Percentiles rank a stretch among this genome's conserved stretches.
Conservation (phyloP, 345 rosid genomes). For the Nasturtium officinale region DNA sequence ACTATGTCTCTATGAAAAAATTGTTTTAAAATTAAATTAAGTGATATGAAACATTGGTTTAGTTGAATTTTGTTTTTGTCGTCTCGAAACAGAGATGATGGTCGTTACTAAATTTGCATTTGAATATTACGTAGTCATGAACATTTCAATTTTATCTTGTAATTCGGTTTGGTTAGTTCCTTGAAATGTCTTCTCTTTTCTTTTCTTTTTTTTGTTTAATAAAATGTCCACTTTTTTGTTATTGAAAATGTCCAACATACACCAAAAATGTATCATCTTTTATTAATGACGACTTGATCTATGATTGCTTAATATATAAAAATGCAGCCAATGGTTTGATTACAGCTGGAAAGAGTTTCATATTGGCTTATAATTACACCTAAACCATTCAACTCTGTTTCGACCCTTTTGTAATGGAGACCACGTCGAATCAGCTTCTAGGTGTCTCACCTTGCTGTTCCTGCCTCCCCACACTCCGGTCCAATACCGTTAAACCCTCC, state of each 20-base stretch:
- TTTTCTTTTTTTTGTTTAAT: too few relatives aligned
- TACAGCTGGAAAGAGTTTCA: conserved; percentile 10
- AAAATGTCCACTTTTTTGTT: not conserved
- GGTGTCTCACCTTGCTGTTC: conserved; percentile 46
- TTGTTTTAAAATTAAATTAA: not conserved
- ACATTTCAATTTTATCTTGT: too few relatives aligned
- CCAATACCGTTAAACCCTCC: conserved; percentile 40
- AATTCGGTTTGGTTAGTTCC: not conserved
- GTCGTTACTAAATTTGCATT: not conserved
- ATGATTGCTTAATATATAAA: not conserved
- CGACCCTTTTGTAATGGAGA: conserved; percentile 25
- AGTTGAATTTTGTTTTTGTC: not conserved
- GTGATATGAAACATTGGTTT: not conserved
- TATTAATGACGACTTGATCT: conserved; percentile 13
- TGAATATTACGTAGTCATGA: not conserved
- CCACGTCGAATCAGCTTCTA: conserved; percentile 35
- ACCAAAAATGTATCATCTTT: not conserved
- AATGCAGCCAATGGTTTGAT: conserved; percentile 9
- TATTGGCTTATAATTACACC: conserved; percentile 13
- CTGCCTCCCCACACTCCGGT: conserved; percentile 52
- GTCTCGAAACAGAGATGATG: not conserved
- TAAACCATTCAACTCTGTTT: conserved; percentile 21
- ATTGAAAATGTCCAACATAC: not conserved
- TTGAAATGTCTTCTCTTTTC: not conserved
- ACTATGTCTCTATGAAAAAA: not conserved